Evolutionary conservation across 768 basidiomycete species (phyloP).

Genomic region (Mycena leptocephala): DNA sequence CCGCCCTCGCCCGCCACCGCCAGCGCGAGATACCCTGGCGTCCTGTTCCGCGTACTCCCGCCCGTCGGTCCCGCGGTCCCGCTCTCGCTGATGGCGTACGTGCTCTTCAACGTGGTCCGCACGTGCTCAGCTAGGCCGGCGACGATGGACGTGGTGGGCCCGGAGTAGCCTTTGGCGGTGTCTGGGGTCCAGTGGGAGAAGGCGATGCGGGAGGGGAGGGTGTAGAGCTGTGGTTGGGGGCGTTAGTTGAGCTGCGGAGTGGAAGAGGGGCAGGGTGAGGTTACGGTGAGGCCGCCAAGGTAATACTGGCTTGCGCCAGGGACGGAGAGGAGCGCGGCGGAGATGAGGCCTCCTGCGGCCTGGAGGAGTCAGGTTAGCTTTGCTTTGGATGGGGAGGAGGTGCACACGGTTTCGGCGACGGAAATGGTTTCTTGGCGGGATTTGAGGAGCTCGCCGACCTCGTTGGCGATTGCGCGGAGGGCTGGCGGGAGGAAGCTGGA

Average conservation of each 20-base stretch:
- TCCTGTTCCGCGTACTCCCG: constrained; percentile 15
- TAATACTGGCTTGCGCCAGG: constrained; percentile 18
- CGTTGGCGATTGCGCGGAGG: constrained; percentile 22
- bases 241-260: constrained; percentile 8
- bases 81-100: constrained; percentile 14
- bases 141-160: constrained; percentile 18
- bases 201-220: constrained; percentile 16
- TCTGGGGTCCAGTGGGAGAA: constrained; percentile 17
- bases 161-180: constrained; percentile 19
- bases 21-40: constrained; percentile 21
- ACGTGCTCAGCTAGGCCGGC: constrained; percentile 17
- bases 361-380: constrained; percentile 15
- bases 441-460: constrained; percentile 22
- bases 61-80: constrained; percentile 20
- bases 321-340: constrained; percentile 17
- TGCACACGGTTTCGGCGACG: constrained; percentile 17
- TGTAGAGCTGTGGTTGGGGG: constrained; percentile 14
- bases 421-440: constrained; percentile 21
- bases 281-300: constrained; percentile 17
- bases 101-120: constrained; percentile 15
- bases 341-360: constrained; percentile 15
- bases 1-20: constrained; percentile 16
- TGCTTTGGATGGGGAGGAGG: constrained; percentile 16
- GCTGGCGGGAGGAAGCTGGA: constrained; percentile 21
- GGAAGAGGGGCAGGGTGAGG: constrained; percentile 13